phyloP scores from a whole-genome alignment of 305 asterid genomes.

The Fraxinus albicans region DNA sequence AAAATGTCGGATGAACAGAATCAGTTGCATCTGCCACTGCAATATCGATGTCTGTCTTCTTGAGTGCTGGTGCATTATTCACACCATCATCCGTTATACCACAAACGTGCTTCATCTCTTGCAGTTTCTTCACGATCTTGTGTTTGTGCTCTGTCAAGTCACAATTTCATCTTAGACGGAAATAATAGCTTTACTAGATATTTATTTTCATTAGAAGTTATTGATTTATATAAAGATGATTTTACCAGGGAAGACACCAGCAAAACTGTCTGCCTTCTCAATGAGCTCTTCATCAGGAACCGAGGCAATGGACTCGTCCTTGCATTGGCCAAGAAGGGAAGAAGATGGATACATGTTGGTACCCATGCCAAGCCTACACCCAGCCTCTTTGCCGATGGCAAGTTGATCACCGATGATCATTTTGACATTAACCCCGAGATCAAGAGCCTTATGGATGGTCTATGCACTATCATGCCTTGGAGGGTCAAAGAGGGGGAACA shows the following conservation, averaged over 20 bases:
- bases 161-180: background rate
- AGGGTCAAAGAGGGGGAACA: conserved; percentile 19
- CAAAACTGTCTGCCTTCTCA: conserved; percentile 24
- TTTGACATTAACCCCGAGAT: conserved; percentile 66
- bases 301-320: too few species aligned
- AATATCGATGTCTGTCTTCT: conserved; percentile 62
- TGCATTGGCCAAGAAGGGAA: too few species aligned
- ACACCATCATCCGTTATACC: conserved; percentile 76
- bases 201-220: background rate
- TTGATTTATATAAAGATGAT: background rate
- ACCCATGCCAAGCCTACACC: conserved; percentile 68
- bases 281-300: too few species aligned
- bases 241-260: conserved; percentile 67
- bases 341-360: too few species aligned
- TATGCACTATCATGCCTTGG: conserved; percentile 75
- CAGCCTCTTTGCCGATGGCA: conserved; percentile 66
- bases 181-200: background rate
- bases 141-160: conserved; percentile 47
- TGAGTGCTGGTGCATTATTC: conserved; percentile 64
- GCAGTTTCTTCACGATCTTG: conserved; percentile 59
- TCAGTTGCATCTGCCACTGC: conserved; percentile 70
- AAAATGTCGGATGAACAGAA: conserved; percentile 66
- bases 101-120: conserved; percentile 54
- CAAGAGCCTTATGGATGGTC: conserved; percentile 55
- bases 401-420: conserved; percentile 74